phyloP scores from a whole-genome alignment of 2,329 filamentous ascomycete species.

The Penicillium sp. region DNA sequence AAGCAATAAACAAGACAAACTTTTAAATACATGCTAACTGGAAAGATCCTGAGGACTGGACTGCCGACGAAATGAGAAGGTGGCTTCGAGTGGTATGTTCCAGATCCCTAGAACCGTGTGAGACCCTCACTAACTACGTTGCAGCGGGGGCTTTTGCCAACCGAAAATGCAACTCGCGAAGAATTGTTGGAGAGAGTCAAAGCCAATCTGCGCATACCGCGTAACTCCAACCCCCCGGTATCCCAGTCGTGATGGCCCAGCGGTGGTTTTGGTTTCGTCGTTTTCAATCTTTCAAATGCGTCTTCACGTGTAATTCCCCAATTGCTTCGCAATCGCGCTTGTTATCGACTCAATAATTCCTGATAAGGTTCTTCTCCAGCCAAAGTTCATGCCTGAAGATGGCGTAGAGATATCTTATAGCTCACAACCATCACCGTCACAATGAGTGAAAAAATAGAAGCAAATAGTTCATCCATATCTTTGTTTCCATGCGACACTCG shows the following conservation, averaged over 20 bases:
- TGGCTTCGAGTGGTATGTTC: conserved; percentile 76
- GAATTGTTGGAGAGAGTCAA: conserved; percentile 68
- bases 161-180: conserved; percentile 58
- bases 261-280: not conserved
- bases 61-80: conserved; percentile 71
- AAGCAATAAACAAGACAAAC: conserved; percentile 23
- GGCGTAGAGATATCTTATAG: not conserved
- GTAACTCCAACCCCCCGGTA: conserved; percentile 19
- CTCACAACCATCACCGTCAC: not conserved
- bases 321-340: not conserved
- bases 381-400: not conserved
- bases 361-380: not conserved
- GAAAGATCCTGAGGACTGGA: conserved; percentile 69
- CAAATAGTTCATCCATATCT: not conserved
- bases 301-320: not conserved
- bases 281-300: not conserved
- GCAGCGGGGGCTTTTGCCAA: conserved; percentile 65
- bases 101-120: not conserved
- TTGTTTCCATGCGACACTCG: not conserved
- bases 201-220: conserved; percentile 61
- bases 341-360: not conserved
- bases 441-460: not conserved
- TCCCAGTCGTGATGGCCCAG: conserved; percentile 8
- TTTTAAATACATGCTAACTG: conserved; percentile 9
- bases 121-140: conserved; percentile 2